Base-by-base conservation (phyloP, 768 basidiomycete genomes). In the Hericium rajendrae region DNA sequence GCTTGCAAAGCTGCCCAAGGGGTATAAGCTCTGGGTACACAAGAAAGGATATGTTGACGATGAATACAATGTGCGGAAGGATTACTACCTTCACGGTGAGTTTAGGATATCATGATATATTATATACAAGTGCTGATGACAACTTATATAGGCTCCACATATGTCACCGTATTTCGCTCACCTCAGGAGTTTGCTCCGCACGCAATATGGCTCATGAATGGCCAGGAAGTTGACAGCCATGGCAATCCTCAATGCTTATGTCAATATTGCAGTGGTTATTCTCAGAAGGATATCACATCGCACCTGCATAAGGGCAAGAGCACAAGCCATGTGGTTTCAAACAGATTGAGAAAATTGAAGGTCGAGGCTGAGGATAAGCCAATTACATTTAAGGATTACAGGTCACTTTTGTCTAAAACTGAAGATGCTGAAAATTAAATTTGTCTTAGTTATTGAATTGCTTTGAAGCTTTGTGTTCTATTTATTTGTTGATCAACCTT, bases 101-200 rank as follows among this genome's bases (percentile, higher is more conserved):
- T 48, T 51, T 2, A 49, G 46, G 0, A 48, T 49, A 4, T 2
- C 2, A 20, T 24, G 12, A 22, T 8, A 4, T 28, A 1, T 32
- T 37, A 2, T 48, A 22, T 2, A 32, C 8, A 32, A 16, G 54
- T n/a, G 20, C 37, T 38, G 13, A 28, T 9, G 22, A 22, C 18
- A 38, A 39, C 18, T 26, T 16, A 18, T 38, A 20, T 38, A 40
- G n/a, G 52, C 10, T 18, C 38, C 12, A 9, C 16, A 16, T 18
- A 18, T 18, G 20, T 38, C 9, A 38, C 37, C 6, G 9, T 20
- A 6, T 57, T 62, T 41, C 61, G 61, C 15, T 62, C 61, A 0
- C 61, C 61, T 1, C 57, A 49, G 56, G 61, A 62, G 15, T 62
- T 62, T 41, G 61, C 53, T 26, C 53, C 51, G 3, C 61, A 62